Evolutionary conservation across 371 early-diverging fungal species (phyloP), one percentile per base, ranked within the genome.

Genomic region (Rhizopus arrhizus): DNA sequence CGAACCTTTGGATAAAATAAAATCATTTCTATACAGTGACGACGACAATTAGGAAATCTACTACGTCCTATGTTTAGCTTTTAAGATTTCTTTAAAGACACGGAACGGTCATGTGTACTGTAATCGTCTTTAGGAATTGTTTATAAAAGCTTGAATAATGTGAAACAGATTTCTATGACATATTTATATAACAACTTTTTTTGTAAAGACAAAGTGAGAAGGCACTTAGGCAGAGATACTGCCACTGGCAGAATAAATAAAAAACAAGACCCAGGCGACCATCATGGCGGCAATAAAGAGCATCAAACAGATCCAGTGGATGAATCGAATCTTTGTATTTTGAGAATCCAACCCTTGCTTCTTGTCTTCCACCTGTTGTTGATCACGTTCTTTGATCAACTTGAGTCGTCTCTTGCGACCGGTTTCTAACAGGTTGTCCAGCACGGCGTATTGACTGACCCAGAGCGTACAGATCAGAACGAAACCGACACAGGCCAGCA

Each of bases 221-320:
- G 22, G 22, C 22, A 22, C 22, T 22, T 64, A 68, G 32, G 61
- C 68, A 58, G 61, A 15, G 10, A 69, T 54, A 52, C 50, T 53
- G 5, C 70, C 70, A 40, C 47, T 55, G 8, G 62, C 53, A 29
- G 70, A 42, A 57, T 59, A 70, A 5, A 70, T 66, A 56, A 70
- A 70, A 57, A 70, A 70, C 15, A 70, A 53, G n/a, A 70, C 58
- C 70, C 70, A 70, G 46, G 70, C 66, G 2, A 61, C 57, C 7
- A 70, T 5, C 12, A 68, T 46, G 29, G 62, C 61, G 10, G 34
- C 31, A 31, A 59, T 49, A 29, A 68, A 72, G 3, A 57, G 31
- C n/a, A 29, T 50, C 35, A 65, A 22, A 31, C 48, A 72, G 7
- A 72, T 33, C 48, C 62, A 68, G 45, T 68, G 62, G 15, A 65